Conservation (phyloP, 2,329 filamentous ascomycete species). For the Xylaria sp. region DNA sequence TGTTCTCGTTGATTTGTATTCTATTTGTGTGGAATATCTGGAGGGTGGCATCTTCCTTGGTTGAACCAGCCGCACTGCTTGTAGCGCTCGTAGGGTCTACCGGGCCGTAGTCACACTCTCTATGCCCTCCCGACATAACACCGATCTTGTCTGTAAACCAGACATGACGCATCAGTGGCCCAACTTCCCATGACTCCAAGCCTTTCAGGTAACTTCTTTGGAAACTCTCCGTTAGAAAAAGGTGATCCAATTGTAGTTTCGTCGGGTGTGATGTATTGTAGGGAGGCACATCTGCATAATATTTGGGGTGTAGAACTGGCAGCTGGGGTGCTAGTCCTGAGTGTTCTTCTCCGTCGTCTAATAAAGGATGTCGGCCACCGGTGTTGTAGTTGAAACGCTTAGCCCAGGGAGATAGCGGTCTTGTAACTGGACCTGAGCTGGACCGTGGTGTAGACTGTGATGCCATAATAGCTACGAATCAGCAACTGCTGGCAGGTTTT, state of each 20-base stretch:
- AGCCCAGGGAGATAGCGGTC: slow-evolving; percentile 17
- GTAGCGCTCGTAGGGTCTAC: neutral
- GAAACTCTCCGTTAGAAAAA: neutral
- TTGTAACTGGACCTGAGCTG: neutral
- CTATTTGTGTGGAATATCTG: slow-evolving; percentile 1
- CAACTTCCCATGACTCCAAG: neutral
- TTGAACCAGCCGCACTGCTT: neutral
- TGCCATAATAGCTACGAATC: neutral
- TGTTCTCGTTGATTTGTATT: slow-evolving; percentile 17
- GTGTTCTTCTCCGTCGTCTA: neutral
- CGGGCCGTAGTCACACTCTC: neutral
- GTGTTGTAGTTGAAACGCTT: neutral
- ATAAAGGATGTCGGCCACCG: neutral
- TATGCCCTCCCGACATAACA: slow-evolving; percentile 8
- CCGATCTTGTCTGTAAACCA: neutral
- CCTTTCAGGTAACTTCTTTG: neutral
- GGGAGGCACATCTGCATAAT: slow-evolving; percentile 1
- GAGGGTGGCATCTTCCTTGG: neutral
- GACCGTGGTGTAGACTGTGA: neutral
- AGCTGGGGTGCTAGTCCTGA: neutral
- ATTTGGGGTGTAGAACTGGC: slow-evolving; percentile 6
- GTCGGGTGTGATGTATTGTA: neutral
- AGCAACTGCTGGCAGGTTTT: neutral
- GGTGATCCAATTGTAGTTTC: neutral
- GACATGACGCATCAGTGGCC: slow-evolving; percentile 5